These are phyloP conservation scores for Aureobasidium sp. DNA, from an alignment of 2,329 filamentous ascomycete genomes.

Conservation along the genomic window DNA sequence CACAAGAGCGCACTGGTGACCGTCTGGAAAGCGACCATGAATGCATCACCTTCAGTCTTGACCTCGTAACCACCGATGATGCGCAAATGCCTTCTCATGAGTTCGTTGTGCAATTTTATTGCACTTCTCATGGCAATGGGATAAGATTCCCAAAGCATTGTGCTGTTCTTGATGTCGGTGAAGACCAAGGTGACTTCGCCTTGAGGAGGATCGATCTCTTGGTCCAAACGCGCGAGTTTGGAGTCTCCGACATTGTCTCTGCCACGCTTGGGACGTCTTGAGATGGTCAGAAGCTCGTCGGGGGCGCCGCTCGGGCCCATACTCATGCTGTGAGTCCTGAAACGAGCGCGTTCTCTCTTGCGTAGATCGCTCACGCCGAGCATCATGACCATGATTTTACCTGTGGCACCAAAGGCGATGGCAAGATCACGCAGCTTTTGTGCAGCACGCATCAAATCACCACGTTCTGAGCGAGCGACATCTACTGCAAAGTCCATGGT, in stretches of 20 bases:
- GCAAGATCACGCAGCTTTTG: constrained; percentile 92
- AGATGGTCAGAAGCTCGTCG: constrained; percentile 59
- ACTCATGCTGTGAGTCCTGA: constrained; percentile 76
- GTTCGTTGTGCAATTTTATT: constrained; percentile 94
- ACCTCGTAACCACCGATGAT: constrained; percentile 96
- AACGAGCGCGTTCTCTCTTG: constrained; percentile 66
- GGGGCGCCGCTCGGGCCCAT: constrained; percentile 68
- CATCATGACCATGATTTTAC: constrained; percentile 99
- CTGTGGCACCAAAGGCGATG: constrained; percentile 86
- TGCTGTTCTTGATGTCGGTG: constrained; percentile 98
- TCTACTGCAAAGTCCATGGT: constrained; percentile 86
- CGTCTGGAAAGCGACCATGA: constrained; percentile 98
- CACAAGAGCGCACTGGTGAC: constrained; percentile 90
- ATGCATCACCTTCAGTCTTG: constrained; percentile 98
- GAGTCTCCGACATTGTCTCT: constrained; percentile 65
- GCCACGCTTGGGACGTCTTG: constrained; percentile 54
- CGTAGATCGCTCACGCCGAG: constrained; percentile 87
- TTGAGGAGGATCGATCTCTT: constrained; percentile 82
- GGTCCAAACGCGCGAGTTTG: constrained; percentile 74
- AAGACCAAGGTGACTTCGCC: constrained; percentile 92
- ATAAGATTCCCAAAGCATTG: constrained; percentile 89
- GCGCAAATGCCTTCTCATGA: constrained; percentile 87
- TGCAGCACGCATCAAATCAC: constrained; percentile 87
- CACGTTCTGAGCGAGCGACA: constrained; percentile 75
- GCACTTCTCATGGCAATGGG: constrained; percentile 92